These are phyloP conservation scores for Cyberlindnera saturnus DNA, from an alignment of 805 yeast species.

Conservation along the genomic window DNA sequence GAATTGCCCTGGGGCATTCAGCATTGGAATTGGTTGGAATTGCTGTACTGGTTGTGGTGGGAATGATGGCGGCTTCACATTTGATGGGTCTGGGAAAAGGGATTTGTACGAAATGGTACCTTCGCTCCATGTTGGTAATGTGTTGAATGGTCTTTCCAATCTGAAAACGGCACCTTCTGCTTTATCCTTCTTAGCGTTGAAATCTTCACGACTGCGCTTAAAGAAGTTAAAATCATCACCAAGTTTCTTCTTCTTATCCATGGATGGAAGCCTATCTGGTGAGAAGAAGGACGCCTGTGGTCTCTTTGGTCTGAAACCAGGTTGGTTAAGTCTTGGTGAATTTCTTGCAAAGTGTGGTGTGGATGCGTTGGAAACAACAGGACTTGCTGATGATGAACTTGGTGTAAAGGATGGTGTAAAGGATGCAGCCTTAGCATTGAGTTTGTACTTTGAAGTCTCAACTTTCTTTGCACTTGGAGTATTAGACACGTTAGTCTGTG, in stretches of 20 bases:
- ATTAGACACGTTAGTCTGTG: conserved; percentile 3
- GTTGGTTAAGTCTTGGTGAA: conserved; percentile 19
- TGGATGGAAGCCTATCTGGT: conserved; percentile 22
- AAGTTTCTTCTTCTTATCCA: conserved; percentile 20
- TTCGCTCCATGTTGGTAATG: conserved; percentile 70
- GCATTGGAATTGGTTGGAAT: conserved; percentile 18
- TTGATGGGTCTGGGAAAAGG: conserved; percentile 37
- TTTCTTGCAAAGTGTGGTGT: conserved; percentile 14
- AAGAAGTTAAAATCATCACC: conserved; percentile 22
- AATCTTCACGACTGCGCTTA: conserved; percentile 20
- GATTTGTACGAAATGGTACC: conserved; percentile 50
- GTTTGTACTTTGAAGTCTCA: conserved; percentile 37
- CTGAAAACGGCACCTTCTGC: conserved; percentile 26
- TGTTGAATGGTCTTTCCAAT: conserved; percentile 59
- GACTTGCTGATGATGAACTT: conserved; percentile 7
- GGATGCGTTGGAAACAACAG: conserved; percentile 8
- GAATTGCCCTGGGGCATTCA: conserved; percentile 15
- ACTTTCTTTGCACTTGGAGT: conserved; percentile 3
- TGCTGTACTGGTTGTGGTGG: conserved; percentile 7
- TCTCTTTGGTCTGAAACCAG: conserved; percentile 6
- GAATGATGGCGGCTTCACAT: conserved; percentile 9
- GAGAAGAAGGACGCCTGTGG: conserved; percentile 14
- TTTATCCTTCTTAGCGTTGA: conserved; percentile 18
- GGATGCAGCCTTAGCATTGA: conserved; percentile 63
- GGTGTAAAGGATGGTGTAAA: conserved; percentile 45